These are phyloP conservation scores for Camelina laxa DNA, from an alignment of 345 rosid species.

Conservation along the genomic window DNA sequence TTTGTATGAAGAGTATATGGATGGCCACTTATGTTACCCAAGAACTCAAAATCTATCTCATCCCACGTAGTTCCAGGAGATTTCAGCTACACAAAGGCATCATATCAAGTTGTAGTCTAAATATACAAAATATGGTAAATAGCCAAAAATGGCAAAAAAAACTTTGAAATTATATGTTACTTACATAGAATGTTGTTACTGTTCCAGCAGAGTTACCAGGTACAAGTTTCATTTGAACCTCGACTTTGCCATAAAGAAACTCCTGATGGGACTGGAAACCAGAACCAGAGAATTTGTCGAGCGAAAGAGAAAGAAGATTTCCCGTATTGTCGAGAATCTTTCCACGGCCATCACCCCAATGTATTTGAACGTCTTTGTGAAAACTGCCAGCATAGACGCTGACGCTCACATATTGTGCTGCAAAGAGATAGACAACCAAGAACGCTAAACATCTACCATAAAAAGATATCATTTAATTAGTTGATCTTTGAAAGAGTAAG, in stretches of 20 bases:
- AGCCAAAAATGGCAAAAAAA: not conserved
- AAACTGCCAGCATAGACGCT: not conserved
- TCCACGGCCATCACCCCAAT: constrained; percentile 6
- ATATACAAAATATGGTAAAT: not conserved
- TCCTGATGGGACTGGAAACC: not conserved
- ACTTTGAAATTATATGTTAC: not conserved
- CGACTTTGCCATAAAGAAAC: not conserved
- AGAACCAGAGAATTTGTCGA: not conserved
- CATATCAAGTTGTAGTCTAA: not conserved
- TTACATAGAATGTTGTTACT: not conserved
- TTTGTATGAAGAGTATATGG: not conserved
- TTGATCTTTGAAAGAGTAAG: not conserved
- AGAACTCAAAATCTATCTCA: constrained; percentile 5
- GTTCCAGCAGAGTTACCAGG: constrained; percentile 11
- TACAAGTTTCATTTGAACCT: not conserved
- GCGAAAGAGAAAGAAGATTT: not conserved
- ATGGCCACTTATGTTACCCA: not conserved
- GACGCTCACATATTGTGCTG: not conserved
- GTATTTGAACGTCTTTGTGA: constrained; percentile 3
- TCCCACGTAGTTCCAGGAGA: not conserved
- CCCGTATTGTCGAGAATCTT: not conserved
- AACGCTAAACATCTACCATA: not conserved
- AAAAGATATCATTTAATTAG: not conserved
- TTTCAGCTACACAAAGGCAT: not conserved
- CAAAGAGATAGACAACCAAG: not conserved